Conservation (phyloP, 73 alveolate genomes). For the Paramecium caudatum region DNA sequence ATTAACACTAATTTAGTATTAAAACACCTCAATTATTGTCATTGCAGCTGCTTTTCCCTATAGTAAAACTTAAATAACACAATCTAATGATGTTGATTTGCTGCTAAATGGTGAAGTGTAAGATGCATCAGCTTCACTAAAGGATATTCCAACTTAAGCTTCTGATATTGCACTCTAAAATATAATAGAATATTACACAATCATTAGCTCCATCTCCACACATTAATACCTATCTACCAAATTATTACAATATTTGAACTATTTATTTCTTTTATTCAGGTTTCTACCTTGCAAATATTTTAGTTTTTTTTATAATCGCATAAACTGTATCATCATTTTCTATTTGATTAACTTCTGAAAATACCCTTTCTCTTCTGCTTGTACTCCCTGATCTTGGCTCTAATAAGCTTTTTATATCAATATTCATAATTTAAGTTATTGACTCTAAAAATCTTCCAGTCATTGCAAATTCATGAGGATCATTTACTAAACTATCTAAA, state of each 20-base stretch:
- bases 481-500: not conserved
- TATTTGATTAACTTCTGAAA: slow-evolving; percentile 33
- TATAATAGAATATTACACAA: slow-evolving; percentile 70
- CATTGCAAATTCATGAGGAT: not conserved
- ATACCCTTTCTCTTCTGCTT: not conserved
- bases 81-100: slow-evolving; percentile 55
- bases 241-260: not conserved
- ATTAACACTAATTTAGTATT: slow-evolving; percentile 48
- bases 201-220: slow-evolving; percentile 90
- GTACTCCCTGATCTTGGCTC: not conserved
- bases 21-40: slow-evolving; percentile 72
- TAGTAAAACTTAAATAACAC: slow-evolving; percentile 54
- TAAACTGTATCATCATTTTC: slow-evolving; percentile 4
- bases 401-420: no score
- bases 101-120: slow-evolving; percentile 71
- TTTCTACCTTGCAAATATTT: slow-evolving; percentile 55
- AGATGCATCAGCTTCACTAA: slow-evolving; percentile 75
- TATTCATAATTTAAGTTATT: no score
- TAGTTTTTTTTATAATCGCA: slow-evolving; percentile 6
- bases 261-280: slow-evolving; percentile 60
- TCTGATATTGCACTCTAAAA: slow-evolving; percentile 67
- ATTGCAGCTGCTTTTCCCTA: slow-evolving; percentile 74
- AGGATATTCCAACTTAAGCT: slow-evolving; percentile 74
- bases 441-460: slow-evolving; percentile 63
- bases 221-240: slow-evolving; percentile 70